These are phyloP conservation scores for Paraphoma chrysanthemicola DNA, from an alignment of 2,329 filamentous ascomycete species.

Conservation along the genomic window DNA sequence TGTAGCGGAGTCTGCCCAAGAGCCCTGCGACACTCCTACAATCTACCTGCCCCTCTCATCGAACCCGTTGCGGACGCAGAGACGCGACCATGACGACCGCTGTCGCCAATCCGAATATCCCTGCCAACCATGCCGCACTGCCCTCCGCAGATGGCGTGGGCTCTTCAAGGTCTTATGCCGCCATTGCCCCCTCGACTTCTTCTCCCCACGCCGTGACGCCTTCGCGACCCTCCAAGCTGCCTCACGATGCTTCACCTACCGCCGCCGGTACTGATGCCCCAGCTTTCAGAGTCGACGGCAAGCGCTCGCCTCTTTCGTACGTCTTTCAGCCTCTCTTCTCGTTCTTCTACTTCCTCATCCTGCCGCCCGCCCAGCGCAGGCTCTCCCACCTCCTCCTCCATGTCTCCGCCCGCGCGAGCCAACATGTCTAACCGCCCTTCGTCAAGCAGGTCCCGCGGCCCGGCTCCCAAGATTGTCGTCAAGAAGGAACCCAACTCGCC, in stretches of 20 bases:
- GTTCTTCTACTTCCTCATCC: slow-evolving; percentile 34
- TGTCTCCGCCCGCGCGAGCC: slow-evolving; percentile 32
- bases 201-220: slow-evolving; percentile 49
- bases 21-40: slow-evolving; percentile 46
- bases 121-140: slow-evolving; percentile 48
- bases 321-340: slow-evolving; percentile 42
- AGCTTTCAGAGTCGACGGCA: slow-evolving; percentile 55
- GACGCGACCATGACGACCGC: slow-evolving; percentile 54
- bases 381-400: slow-evolving; percentile 28
- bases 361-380: slow-evolving; percentile 31
- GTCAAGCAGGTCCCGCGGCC: slow-evolving; percentile 59
- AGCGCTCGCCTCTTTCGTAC: slow-evolving; percentile 61
- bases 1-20: slow-evolving; percentile 42
- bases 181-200: slow-evolving; percentile 53
- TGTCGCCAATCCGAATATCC: slow-evolving; percentile 52
- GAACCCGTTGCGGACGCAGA: slow-evolving; percentile 21
- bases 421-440: slow-evolving; percentile 48
- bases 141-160: slow-evolving; percentile 44
- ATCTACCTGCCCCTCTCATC: slow-evolving; percentile 31
- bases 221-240: slow-evolving; percentile 44
- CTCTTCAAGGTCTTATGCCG: slow-evolving; percentile 52
- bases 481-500: slow-evolving; percentile 96
- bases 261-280: slow-evolving; percentile 46
- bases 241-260: slow-evolving; percentile 50
- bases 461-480: slow-evolving; percentile 81